phyloP scores from a whole-genome alignment of 495 filamentous ascomycete genomes.

The Ramalina intermedia region DNA sequence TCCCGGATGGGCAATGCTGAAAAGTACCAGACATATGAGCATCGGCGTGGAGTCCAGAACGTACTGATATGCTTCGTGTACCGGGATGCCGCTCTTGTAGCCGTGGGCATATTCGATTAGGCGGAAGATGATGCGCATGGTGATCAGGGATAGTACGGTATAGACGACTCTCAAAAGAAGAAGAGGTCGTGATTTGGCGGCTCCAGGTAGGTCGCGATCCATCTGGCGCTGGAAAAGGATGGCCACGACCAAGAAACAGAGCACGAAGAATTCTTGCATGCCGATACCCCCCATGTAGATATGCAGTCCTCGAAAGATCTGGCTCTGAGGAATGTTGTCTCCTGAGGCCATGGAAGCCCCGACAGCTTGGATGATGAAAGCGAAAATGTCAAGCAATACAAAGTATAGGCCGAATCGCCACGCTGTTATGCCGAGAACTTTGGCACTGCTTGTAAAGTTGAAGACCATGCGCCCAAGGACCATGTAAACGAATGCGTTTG shows the following conservation, averaged over 20 bases:
- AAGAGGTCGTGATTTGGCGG: slow-evolving; percentile 9
- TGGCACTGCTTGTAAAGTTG: slow-evolving; percentile 36
- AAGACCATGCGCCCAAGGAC: slow-evolving; percentile 46
- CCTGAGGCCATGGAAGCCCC: slow-evolving; percentile 33
- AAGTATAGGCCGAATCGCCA: slow-evolving; percentile 39
- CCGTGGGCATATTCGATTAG: slow-evolving; percentile 39
- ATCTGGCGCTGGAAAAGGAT: slow-evolving; percentile 34
- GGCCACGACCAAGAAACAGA: slow-evolving; percentile 33
- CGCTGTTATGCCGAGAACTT: slow-evolving; percentile 35
- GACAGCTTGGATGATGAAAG: slow-evolving; percentile 46
- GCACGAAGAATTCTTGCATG: slow-evolving; percentile 44
- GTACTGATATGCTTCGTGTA: slow-evolving; percentile 40
- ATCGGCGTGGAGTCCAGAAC: slow-evolving; percentile 45
- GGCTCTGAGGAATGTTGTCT: slow-evolving; percentile 4
- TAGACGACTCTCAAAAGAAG: slow-evolving; percentile 37
- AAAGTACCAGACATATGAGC: slow-evolving; percentile 31
- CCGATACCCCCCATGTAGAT: slow-evolving; percentile 49
- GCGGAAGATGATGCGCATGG: slow-evolving; percentile 45
- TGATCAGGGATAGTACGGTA: slow-evolving; percentile 33
- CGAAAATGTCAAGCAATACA: slow-evolving; percentile 45
- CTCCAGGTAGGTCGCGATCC: slow-evolving; percentile 3
- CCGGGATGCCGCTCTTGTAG: slow-evolving; percentile 21
- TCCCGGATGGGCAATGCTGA: slow-evolving; percentile 39
- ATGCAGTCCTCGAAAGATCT: slow-evolving; percentile 29
- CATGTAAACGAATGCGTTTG: slow-evolving; percentile 61